A percentile compares a stretch with the other conserved stretches of the same genome.
Evolutionary conservation across 345 rosid species (phyloP).

Genomic region (Arabidopsis suecica): DNA sequence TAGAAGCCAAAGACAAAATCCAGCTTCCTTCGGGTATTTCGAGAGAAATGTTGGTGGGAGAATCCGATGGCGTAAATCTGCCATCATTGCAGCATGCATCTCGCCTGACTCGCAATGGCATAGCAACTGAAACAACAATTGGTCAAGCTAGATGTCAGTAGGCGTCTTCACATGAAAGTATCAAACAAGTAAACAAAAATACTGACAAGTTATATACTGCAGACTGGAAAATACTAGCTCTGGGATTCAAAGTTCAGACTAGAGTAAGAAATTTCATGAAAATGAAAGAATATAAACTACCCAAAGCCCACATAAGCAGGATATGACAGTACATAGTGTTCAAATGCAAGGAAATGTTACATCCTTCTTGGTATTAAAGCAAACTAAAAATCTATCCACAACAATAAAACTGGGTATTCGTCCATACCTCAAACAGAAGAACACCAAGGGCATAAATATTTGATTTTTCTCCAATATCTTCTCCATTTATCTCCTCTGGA

Average conservation of each 20-base stretch:
- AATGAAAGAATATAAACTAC: neutral
- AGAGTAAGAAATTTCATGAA: slow-evolving; percentile 1
- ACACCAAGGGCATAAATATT: slow-evolving; percentile 76
- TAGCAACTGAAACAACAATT: slow-evolving; percentile 62
- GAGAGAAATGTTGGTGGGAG: slow-evolving; percentile 74
- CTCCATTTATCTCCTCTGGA: slow-evolving; percentile 63
- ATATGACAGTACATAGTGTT: neutral
- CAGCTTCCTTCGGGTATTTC: slow-evolving; percentile 67
- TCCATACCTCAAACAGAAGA: slow-evolving; percentile 79
- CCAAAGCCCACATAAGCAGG: slow-evolving; percentile 5
- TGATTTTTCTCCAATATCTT: slow-evolving; percentile 52
- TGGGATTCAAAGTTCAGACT: slow-evolving; percentile 21
- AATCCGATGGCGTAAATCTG: slow-evolving; percentile 61
- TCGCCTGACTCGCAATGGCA: slow-evolving; percentile 61
- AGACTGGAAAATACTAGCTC: slow-evolving; percentile 11
- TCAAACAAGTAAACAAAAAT: slow-evolving; percentile 17
- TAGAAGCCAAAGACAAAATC: slow-evolving; percentile 85
- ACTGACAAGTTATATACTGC: slow-evolving; percentile 1
- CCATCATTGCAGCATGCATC: slow-evolving; percentile 57
- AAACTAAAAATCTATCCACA: slow-evolving; percentile 2
- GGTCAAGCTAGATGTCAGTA: slow-evolving; percentile 37
- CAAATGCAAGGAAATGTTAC: neutral
- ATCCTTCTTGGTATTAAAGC: neutral
- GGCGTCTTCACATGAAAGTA: neutral
- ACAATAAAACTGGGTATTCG: neutral